phyloP scores from a whole-genome alignment of 495 filamentous ascomycete genomes.

The Penicillium ucsense region DNA sequence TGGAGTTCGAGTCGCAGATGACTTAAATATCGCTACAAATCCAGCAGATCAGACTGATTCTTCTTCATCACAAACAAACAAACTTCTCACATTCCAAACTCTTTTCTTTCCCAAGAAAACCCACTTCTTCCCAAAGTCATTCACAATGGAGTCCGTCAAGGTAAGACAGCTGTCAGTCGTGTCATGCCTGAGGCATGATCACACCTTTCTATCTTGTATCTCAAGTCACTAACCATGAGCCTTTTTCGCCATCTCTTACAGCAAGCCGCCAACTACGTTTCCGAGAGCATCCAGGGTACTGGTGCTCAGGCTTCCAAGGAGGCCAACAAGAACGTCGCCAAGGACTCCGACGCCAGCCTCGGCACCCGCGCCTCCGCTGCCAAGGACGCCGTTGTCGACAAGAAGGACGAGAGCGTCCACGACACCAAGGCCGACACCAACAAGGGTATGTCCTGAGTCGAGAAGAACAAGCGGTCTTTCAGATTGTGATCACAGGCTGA shows the following conservation, averaged over 20 bases:
- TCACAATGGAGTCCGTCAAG: too few species aligned
- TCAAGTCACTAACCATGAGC: background rate
- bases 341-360: constrained; percentile 6
- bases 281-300: constrained; percentile 9
- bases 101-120: too few species aligned
- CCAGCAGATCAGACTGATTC: too few species aligned
- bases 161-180: too few species aligned
- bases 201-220: too few species aligned
- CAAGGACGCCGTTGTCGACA: constrained; percentile 9
- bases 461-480: background rate
- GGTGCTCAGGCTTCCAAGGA: constrained; percentile 9
- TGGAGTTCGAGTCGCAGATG: too few species aligned
- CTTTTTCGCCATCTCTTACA: constrained; percentile 2
- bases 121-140: too few species aligned
- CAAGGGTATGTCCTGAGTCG: constrained; percentile 3
- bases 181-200: too few species aligned
- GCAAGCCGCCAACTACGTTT: constrained; percentile 11
- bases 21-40: too few species aligned
- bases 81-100: too few species aligned
- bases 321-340: constrained; percentile 13
- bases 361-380: constrained; percentile 9
- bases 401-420: constrained; percentile 11
- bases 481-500: background rate
- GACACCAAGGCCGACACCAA: constrained; percentile 12
- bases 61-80: too few species aligned